phyloP scores from a whole-genome alignment of 83 land plant species.

The Thuja plicata region DNA sequence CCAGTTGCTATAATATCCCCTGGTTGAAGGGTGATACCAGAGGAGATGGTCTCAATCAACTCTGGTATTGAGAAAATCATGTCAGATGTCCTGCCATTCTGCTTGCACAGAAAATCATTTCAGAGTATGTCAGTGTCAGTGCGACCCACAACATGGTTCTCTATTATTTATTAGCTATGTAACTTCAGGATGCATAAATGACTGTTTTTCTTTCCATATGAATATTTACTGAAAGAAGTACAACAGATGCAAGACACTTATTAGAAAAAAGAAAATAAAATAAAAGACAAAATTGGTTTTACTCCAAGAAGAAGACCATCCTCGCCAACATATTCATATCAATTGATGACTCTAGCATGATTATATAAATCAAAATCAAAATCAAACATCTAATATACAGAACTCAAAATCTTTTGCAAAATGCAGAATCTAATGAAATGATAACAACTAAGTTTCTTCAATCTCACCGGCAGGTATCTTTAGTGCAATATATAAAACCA shows the following conservation, averaged over 20 bases:
- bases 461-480: neutral
- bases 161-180: neutral
- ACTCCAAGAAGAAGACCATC: neutral
- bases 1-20: constrained; percentile 62
- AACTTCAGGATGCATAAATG: neutral
- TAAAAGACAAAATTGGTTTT: neutral
- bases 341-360: neutral
- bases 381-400: neutral
- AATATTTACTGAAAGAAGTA: neutral
- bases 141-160: neutral
- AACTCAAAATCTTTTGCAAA: neutral
- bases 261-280: neutral
- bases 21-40: constrained; percentile 40
- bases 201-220: neutral
- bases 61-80: constrained; percentile 54
- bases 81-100: constrained; percentile 51
- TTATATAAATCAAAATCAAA: constrained; percentile 7
- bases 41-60: constrained; percentile 48
- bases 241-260: neutral
- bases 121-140: too few relatives aligned
- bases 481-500: neutral
- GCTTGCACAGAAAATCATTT: neutral
- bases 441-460: neutral
- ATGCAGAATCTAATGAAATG: neutral
- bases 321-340: neutral